Conservation (phyloP, 495 filamentous ascomycete species). For the Penicillium egyptiacum region DNA sequence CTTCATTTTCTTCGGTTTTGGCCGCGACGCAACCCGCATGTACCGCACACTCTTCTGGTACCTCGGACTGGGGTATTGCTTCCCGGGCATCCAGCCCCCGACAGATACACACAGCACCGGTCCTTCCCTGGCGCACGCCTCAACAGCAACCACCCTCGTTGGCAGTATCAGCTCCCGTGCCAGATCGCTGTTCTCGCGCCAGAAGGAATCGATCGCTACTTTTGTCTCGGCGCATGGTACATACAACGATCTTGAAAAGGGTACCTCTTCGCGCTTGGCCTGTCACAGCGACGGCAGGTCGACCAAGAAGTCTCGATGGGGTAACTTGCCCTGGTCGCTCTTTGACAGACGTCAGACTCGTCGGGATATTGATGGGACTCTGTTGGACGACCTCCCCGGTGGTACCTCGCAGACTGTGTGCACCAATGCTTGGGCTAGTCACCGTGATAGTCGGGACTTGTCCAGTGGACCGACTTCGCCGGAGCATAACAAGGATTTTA, state of each 20-base stretch:
- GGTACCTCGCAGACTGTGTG: slow-evolving; percentile 28
- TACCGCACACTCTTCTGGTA: slow-evolving; percentile 54
- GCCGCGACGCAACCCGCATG: slow-evolving; percentile 69
- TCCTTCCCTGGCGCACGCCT: background rate
- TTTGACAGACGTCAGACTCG: slow-evolving; percentile 14
- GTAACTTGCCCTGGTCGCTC: slow-evolving; percentile 13
- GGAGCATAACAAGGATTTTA: slow-evolving; percentile 23
- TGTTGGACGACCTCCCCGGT: slow-evolving; percentile 23
- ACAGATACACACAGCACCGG: slow-evolving; percentile 11
- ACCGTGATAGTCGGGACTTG: slow-evolving; percentile 27
- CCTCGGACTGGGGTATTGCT: slow-evolving; percentile 32
- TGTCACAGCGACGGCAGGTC: background rate
- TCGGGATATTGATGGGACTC: slow-evolving; percentile 12
- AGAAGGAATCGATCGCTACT: slow-evolving; percentile 1
- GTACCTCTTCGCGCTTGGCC: slow-evolving; percentile 1
- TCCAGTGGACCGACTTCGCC: slow-evolving; percentile 5
- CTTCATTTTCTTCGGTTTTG: slow-evolving; percentile 80
- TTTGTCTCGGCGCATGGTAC: background rate
- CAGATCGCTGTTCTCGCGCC: slow-evolving; percentile 30
- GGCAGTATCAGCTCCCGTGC: slow-evolving; percentile 27
- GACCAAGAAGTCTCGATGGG: slow-evolving; percentile 18
- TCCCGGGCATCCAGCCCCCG: slow-evolving; percentile 18
- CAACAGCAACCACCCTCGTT: slow-evolving; percentile 21
- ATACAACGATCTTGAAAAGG: slow-evolving; percentile 33
- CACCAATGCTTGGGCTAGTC: slow-evolving; percentile 44